Base-by-base conservation (phyloP, 1,139 yeast species). In the Debaryomycetaceae sp. region DNA sequence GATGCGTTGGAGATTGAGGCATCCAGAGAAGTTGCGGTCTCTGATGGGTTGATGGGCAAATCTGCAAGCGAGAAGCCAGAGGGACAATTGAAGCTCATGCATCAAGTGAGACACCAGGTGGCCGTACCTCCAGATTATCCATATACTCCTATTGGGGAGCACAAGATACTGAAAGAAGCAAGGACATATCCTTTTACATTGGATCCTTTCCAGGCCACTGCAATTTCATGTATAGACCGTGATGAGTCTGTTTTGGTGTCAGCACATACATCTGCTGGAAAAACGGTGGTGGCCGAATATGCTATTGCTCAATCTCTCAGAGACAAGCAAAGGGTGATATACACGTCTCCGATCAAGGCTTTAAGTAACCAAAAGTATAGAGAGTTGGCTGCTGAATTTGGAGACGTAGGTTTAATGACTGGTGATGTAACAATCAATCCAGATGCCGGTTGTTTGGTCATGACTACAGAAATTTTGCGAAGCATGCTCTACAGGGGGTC, bases 231-330 rank as follows among this genome's bases (percentile, higher is more conserved):
- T 63, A 85, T 92, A 46, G 98, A 92, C 59, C 78, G 96, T 55
- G 82, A 86, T 47, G 98, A 92, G 60, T 85, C 96, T n/a, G 99
- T 92, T 7, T 75, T 92, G 52, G 98, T 92, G 2, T 91, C 98
- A 17, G 99, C 99, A 0, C 99, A 92, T 58, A 91, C 98, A 0
- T 91, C 98, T 24, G 98, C 98, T 6, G 99, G 99, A 68, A 92
- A 92, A 59, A 92, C 99, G 0, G 99, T 94, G 35, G 98, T 92
- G 38, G 99, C 99, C 0, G 99, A 92, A 59, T 94, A 92, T 56
- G 98, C 98, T 33, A 92, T 92, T 67, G 98, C 98, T 1, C 95
- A 89, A 69, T 87, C 96, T 11, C 69, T 88, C 47, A 71, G 89
- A 52, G 89, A 87, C 41, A 89, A 88, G 66, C 96, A 92, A 58